Percentiles rank a stretch among this genome's conserved stretches.
Evolutionary conservation across 176 grass and related monocot species (phyloP).

Genomic region (Melocanna baccifera): DNA sequence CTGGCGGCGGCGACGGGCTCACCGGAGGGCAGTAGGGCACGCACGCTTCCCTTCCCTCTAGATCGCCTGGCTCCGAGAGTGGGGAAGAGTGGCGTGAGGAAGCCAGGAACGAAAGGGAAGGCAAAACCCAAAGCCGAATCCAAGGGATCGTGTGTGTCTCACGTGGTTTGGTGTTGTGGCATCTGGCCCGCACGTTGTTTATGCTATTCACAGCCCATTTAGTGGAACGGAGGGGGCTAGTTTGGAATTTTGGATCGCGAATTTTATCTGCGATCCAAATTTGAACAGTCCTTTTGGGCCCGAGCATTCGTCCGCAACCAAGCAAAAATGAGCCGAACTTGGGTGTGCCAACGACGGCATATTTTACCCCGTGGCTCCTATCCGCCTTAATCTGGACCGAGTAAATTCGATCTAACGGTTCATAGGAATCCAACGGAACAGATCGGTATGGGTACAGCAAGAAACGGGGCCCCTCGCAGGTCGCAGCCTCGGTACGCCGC

Average conservation of each 20-base stretch:
- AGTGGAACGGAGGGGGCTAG: neutral
- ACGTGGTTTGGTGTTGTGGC: neutral
- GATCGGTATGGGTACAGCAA: neutral
- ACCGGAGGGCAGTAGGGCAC: neutral
- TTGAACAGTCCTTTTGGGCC: neutral
- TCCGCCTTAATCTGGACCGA: neutral
- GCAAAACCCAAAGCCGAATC: neutral
- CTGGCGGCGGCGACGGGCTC: slow-evolving; percentile 6
- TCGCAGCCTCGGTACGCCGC: neutral
- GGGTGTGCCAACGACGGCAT: neutral
- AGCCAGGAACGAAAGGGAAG: neutral
- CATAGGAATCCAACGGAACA: neutral
- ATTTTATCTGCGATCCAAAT: neutral
- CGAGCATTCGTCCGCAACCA: neutral
- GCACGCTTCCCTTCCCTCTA: neutral
- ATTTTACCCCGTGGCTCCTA: neutral
- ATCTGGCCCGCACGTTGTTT: neutral
- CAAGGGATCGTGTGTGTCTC: neutral
- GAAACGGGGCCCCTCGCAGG: neutral
- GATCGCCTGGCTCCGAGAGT: neutral
- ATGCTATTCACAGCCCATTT: neutral
- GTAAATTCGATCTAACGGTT: neutral
- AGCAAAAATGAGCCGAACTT: neutral
- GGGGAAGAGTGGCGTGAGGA: slow-evolving; percentile 10
- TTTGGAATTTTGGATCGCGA: neutral